Evolutionary conservation across 345 rosid species (phyloP).

Genomic region (Ricinus communis): DNA sequence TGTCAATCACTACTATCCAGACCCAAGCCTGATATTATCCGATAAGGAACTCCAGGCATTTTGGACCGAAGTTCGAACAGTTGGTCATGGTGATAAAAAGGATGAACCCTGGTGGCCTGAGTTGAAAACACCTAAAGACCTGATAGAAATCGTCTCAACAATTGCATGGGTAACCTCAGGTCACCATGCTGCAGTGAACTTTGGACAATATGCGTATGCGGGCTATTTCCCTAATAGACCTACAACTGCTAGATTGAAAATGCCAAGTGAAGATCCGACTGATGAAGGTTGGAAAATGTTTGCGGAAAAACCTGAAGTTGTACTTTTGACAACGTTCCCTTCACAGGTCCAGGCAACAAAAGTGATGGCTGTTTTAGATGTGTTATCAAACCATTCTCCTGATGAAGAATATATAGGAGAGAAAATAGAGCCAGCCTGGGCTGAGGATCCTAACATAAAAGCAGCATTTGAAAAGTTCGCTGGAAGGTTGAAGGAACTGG

Average conservation of each 20-base stretch:
- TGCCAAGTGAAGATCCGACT: slow-evolving; percentile 40
- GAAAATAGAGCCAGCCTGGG: slow-evolving; percentile 23
- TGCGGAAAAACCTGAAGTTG: slow-evolving; percentile 31
- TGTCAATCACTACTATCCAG: slow-evolving; percentile 46
- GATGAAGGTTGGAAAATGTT: slow-evolving; percentile 37
- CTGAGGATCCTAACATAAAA: slow-evolving; percentile 13
- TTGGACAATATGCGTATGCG: slow-evolving; percentile 52
- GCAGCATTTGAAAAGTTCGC: slow-evolving; percentile 24
- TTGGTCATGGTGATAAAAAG: slow-evolving; percentile 58
- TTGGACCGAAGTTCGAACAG: slow-evolving; percentile 51
- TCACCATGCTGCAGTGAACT: slow-evolving; percentile 59
- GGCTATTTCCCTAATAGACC: slow-evolving; percentile 60
- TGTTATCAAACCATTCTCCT: slow-evolving; percentile 28
- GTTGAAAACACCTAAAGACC: slow-evolving; percentile 33
- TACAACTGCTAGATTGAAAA: slow-evolving; percentile 37
- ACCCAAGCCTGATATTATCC: slow-evolving; percentile 21
- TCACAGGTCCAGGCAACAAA: slow-evolving; percentile 49
- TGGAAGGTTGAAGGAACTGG: slow-evolving; percentile 17
- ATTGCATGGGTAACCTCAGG: slow-evolving; percentile 50
- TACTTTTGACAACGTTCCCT: slow-evolving; percentile 41
- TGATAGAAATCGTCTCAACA: slow-evolving; percentile 40
- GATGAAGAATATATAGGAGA: slow-evolving; percentile 34
- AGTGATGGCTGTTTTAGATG: slow-evolving; percentile 23
- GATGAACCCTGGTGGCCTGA: slow-evolving; percentile 55
- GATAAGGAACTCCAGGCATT: slow-evolving; percentile 59